A percentile compares a stretch with the other conserved stretches of the same genome.
Evolutionary conservation across 2,329 filamentous ascomycete species (phyloP).

Genomic region (Fusarium oxysporum): DNA sequence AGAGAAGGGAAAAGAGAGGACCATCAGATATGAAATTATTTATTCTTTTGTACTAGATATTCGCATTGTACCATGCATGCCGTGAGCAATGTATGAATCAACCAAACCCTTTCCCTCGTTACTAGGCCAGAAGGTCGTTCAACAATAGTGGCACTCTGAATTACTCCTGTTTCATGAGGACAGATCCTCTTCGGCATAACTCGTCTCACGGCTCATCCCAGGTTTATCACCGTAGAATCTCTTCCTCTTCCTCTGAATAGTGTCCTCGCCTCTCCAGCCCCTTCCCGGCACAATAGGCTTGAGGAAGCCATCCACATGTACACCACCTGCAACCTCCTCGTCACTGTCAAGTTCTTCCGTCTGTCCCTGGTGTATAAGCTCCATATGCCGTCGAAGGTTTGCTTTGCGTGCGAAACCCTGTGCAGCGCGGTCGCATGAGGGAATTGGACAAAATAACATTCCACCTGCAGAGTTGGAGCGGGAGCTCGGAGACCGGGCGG

Average conservation of each 20-base stretch:
- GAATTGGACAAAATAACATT: constrained; percentile 53
- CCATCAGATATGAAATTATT: not conserved
- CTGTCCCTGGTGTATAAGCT: constrained; percentile 54
- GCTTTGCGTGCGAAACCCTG: constrained; percentile 51
- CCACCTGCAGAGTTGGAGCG: constrained; percentile 49
- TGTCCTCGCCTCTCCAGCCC: constrained; percentile 60
- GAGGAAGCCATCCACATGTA: constrained; percentile 77
- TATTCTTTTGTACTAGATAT: not conserved
- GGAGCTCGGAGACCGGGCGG: constrained; percentile 30
- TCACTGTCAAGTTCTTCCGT: constrained; percentile 55
- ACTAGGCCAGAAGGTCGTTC: not conserved
- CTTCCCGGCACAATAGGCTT: constrained; percentile 62
- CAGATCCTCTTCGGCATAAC: constrained; percentile 18
- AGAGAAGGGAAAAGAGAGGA: not conserved
- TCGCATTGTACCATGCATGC: not conserved
- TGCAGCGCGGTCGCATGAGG: constrained; percentile 51
- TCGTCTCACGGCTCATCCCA: constrained; percentile 24
- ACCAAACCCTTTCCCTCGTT: not conserved
- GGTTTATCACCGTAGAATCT: constrained; percentile 39
- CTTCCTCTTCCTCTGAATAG: constrained; percentile 46
- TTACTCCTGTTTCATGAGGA: constrained; percentile 4
- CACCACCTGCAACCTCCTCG: constrained; percentile 69
- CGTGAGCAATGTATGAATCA: not conserved
- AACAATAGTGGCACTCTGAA: not conserved
- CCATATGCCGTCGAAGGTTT: constrained; percentile 55